Conservation (phyloP, 306 rosid species). For the Canavalia ensiformis region DNA sequence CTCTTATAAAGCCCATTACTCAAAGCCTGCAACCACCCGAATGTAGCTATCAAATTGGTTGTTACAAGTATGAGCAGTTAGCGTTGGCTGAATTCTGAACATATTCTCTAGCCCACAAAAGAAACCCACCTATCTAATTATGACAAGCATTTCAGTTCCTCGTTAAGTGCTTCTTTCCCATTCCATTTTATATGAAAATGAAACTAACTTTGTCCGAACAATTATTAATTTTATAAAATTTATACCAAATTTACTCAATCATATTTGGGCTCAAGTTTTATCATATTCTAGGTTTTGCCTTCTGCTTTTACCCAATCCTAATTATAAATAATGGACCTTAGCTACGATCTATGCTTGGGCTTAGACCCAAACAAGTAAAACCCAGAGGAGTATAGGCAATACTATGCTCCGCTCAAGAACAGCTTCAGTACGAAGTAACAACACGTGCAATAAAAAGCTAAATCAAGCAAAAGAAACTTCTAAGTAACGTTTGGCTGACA, state of each 20-base stretch:
- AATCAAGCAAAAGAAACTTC: neutral
- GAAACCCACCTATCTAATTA: neutral
- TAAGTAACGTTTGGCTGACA: neutral
- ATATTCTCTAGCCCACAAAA: neutral
- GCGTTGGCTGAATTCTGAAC: neutral
- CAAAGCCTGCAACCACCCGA: conserved; percentile 70
- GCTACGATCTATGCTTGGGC: no score
- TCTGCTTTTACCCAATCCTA: neutral
- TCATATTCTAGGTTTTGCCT: neutral
- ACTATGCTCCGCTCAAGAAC: neutral
- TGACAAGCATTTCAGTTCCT: no score
- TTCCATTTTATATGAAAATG: neutral
- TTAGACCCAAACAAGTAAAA: neutral
- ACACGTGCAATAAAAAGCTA: neutral
- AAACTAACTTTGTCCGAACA: neutral
- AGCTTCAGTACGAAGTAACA: neutral
- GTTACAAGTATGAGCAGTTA: neutral
- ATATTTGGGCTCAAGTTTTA: no score
- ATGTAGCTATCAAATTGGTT: neutral
- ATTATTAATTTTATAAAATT: neutral
- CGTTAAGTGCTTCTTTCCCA: neutral
- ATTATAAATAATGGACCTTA: no score
- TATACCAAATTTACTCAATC: no score
- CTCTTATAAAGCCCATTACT: conserved; percentile 91
- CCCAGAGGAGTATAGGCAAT: neutral